A percentile compares a stretch with the other conserved stretches of the same genome.
Evolutionary conservation across 345 rosid species (phyloP).

Genomic region (Mercurialis annua): DNA sequence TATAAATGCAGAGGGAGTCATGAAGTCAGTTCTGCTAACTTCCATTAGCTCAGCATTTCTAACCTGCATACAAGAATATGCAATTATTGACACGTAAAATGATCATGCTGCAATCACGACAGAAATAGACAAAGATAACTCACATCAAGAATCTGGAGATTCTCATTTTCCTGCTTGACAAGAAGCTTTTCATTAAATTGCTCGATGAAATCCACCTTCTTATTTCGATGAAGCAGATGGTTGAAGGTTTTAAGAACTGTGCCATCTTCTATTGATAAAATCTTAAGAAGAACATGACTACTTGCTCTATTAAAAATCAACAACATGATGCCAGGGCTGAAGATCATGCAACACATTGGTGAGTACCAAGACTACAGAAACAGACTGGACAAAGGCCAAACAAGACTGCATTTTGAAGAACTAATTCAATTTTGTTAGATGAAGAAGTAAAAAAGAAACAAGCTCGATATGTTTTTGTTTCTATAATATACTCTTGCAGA

Average conservation of each 20-base stretch:
- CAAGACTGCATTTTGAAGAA: background rate
- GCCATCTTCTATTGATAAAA: slow-evolving; percentile 96
- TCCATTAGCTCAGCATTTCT: slow-evolving; percentile 77
- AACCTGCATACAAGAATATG: slow-evolving; percentile 43
- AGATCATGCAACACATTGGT: slow-evolving; percentile 8
- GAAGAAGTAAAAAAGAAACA: background rate
- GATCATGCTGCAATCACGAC: slow-evolving; percentile 5
- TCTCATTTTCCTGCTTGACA: slow-evolving; percentile 96
- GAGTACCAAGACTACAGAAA: slow-evolving; percentile 5
- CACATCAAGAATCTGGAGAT: slow-evolving; percentile 97
- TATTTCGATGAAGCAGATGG: slow-evolving; percentile 90
- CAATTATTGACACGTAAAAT: background rate
- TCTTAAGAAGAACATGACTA: slow-evolving; percentile 77
- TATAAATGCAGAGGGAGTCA: slow-evolving; percentile 97
- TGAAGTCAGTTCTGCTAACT: slow-evolving; percentile 69
- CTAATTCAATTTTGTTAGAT: background rate
- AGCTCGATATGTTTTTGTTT: background rate
- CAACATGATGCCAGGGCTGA: slow-evolving; percentile 94
- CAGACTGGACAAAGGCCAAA: background rate
- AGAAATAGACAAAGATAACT: slow-evolving; percentile 24
- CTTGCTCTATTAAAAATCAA: slow-evolving; percentile 78
- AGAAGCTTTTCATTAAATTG: slow-evolving; percentile 98
- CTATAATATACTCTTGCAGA: slow-evolving; percentile 2
- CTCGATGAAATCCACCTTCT: slow-evolving; percentile 97
- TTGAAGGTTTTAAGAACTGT: slow-evolving; percentile 83